Evolutionary conservation across 805 yeast genomes (phyloP), one percentile per base, ranked within the genome.

Genomic region (Diddensiella transvaalensis): DNA sequence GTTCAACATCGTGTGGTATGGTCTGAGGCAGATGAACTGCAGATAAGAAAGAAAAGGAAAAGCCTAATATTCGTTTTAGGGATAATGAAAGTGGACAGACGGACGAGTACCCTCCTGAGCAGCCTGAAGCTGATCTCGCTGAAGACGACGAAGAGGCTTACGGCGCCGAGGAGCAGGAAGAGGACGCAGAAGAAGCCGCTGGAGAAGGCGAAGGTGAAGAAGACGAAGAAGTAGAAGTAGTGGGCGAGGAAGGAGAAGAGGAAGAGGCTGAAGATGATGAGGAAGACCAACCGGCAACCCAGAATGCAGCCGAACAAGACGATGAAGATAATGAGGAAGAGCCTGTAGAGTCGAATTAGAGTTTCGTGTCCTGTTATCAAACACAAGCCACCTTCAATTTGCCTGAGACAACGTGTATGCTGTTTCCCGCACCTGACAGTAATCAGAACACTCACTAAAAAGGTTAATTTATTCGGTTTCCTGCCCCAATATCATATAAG

Each of bases 1-100:
- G 55, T 93, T 93, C 69, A 93, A 93, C 65, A 93, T 93, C 48
- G 95, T 89, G 2, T 93, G 99, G 99, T 61, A 40, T 11, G 57
- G 41, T 17, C 5, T 36, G 3, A 24, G 4, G 50, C 19, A 13
- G 38, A 21, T 43, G 15, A n/a, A 18, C 40, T 35, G 8, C 15
- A 10, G 8, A 10, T 18, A 17, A 17, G 13, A 5, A 45, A 32
- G 19, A 23, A 23, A 42, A n/a, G 46, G 8, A 8, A 8, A 26
- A 26, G 11, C 32, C 32, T 8, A 13, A 13, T 8, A 4, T 22
- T 22, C 48, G 15, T 33, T 43, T 45, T 33, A 56, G 60, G 56
- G 96, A 88, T 64, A 86, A 85, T 52, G 88, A 81, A 46, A 78
- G 72, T 29, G 78, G 71, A 50, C 53, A 50, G 18, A 73, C 73